Conservation (phyloP, 345 rosid genomes). For the Mercurialis annua region DNA sequence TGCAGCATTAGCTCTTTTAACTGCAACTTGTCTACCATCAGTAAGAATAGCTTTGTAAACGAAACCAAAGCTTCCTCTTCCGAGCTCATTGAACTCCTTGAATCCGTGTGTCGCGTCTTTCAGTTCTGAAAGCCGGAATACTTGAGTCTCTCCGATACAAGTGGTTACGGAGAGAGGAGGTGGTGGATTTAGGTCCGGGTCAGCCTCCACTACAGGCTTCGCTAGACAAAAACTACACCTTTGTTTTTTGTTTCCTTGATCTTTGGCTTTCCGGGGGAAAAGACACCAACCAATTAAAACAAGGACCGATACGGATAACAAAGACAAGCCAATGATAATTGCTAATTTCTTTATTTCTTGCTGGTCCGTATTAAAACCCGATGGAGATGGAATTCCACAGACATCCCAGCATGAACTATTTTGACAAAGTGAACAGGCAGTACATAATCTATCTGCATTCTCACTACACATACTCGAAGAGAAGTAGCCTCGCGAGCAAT, state of each 20-base stretch:
- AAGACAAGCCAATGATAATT: constrained; percentile 42
- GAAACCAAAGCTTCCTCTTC: constrained; percentile 85
- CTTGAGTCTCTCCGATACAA: constrained; percentile 62
- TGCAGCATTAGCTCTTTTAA: constrained; percentile 85
- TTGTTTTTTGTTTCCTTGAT: constrained; percentile 35
- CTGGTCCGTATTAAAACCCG: constrained; percentile 6
- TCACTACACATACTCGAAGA: constrained; percentile 65
- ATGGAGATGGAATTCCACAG: constrained; percentile 46
- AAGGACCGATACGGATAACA: constrained; percentile 35
- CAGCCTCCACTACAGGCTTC: constrained; percentile 45
- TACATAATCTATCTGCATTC: constrained; percentile 68
- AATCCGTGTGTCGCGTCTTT: constrained; percentile 94
- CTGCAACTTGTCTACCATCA: constrained; percentile 81
- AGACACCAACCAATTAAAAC: constrained; percentile 51
- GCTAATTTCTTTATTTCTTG: constrained; percentile 25
- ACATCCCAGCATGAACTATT: constrained; percentile 68
- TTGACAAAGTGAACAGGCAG: constrained; percentile 87
- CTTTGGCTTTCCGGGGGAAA: constrained; percentile 32
- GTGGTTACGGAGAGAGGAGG: constrained; percentile 37
- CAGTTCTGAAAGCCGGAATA: constrained; percentile 73
- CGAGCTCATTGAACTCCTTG: constrained; percentile 89
- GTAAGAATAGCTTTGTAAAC: constrained; percentile 75
- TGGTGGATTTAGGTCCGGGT: constrained; percentile 26
- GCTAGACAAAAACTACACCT: constrained; percentile 53
- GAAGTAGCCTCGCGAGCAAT: constrained; percentile 73